A percentile compares a stretch with the other conserved stretches of the same genome.
phyloP scores from a whole-genome alignment of 2,329 filamentous ascomycete species.

The Mollisiaceae sp. region DNA sequence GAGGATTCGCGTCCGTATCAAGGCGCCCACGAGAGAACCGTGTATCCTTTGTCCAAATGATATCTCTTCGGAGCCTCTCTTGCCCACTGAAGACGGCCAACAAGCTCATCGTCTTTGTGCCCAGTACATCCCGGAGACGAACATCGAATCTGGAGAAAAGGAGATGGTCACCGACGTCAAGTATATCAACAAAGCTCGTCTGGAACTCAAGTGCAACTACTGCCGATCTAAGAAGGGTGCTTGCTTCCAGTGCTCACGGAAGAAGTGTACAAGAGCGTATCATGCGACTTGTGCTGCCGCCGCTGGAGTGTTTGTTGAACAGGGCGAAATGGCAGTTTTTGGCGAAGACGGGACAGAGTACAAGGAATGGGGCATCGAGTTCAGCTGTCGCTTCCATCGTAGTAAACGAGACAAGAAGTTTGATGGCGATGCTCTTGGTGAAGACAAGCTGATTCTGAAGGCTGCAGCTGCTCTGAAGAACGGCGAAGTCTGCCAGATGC shows the following conservation, averaged over 20 bases:
- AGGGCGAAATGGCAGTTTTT: constrained; percentile 83
- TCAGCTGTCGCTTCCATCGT: constrained; percentile 93
- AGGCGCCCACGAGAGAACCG: constrained; percentile 71
- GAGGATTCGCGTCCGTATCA: constrained; percentile 77
- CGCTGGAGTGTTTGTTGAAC: constrained; percentile 89
- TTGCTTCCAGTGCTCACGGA: constrained; percentile 94
- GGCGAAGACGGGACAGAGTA: constrained; percentile 92
- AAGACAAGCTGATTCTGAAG: constrained; percentile 68
- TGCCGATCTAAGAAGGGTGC: constrained; percentile 94
- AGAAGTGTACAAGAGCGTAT: constrained; percentile 92
- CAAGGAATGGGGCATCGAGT: constrained; percentile 88
- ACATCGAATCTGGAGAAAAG: constrained; percentile 71
- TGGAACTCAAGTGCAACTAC: constrained; percentile 93
- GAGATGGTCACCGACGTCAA: constrained; percentile 80
- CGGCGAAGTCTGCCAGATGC: constrained; percentile 84
- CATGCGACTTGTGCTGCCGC: constrained; percentile 94
- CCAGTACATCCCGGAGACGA: constrained; percentile 90
- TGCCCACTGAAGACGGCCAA: constrained; percentile 85
- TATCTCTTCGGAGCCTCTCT: constrained; percentile 77
- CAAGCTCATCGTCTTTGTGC: constrained; percentile 90
- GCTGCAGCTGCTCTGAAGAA: constrained; percentile 71
- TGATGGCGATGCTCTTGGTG: constrained; percentile 71
- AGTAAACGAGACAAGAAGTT: constrained; percentile 82
- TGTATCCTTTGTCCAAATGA: constrained; percentile 95
- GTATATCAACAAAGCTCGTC: constrained; percentile 82